phyloP scores from a whole-genome alignment of 2,329 filamentous ascomycete genomes.

The Alternaria infectoria region DNA sequence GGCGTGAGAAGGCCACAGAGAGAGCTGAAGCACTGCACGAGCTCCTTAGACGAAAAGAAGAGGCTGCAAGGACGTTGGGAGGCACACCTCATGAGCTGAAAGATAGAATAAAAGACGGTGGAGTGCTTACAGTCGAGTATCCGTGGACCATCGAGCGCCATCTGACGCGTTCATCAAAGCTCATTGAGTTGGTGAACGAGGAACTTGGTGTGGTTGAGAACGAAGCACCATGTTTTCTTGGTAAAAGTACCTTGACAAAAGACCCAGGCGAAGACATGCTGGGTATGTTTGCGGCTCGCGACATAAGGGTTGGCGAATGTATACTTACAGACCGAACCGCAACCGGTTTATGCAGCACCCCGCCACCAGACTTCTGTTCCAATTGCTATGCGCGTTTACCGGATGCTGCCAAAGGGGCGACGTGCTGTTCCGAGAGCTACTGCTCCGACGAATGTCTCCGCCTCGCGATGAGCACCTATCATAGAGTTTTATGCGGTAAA shows the following conservation, averaged over 20 bases:
- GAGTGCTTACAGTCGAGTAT: constrained; percentile 19
- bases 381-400: constrained; percentile 31
- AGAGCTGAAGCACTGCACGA: constrained; percentile 5
- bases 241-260: constrained; percentile 5
- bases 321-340: constrained; percentile 16
- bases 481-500: constrained; percentile 34
- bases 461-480: constrained; percentile 31
- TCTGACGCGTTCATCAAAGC: constrained; percentile 1
- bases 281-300: constrained; percentile 12
- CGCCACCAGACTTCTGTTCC: constrained; percentile 12
- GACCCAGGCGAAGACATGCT: constrained; percentile 10
- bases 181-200: constrained; percentile 9
- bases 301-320: constrained; percentile 15
- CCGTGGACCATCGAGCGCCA: constrained; percentile 17
- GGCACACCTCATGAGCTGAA: constrained; percentile 13
- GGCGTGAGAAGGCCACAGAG: neutral
- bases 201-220: neutral
- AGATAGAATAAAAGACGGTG: constrained; percentile 21
- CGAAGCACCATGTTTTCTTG: constrained; percentile 1
- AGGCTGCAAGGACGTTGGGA: constrained; percentile 6
- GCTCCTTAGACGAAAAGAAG: constrained; percentile 14
- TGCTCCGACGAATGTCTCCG: constrained; percentile 34
- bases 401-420: neutral
- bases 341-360: constrained; percentile 24
- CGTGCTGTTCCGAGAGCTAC: constrained; percentile 28